These are phyloP conservation scores for Brassica nigra DNA, from an alignment of 345 rosid species.

Conservation along the genomic window DNA sequence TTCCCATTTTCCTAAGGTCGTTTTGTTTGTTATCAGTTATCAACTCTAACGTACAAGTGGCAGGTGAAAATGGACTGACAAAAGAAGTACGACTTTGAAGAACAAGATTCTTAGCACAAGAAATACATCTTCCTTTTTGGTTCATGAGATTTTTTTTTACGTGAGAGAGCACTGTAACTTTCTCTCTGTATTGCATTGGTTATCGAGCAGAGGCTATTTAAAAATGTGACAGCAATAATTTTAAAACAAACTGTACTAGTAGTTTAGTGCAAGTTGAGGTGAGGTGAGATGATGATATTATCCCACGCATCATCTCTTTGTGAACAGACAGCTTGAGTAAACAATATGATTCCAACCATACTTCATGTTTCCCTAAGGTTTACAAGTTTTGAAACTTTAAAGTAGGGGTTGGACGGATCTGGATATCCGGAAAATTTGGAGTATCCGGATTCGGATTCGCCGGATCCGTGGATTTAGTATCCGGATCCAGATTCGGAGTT, in stretches of 20 bases:
- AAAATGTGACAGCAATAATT: constrained; percentile 5
- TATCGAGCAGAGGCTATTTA: constrained; percentile 7
- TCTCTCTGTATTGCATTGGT: constrained; percentile 6
- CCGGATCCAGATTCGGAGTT: no score
- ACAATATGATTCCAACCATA: constrained; percentile 29
- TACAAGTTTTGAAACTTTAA: constrained; percentile 16
- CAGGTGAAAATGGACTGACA: constrained; percentile 16
- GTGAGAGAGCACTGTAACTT: constrained; percentile 7
- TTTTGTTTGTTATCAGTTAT: background rate
- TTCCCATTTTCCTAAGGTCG: constrained; percentile 49
- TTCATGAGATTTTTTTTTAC: background rate
- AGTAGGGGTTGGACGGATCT: no score
- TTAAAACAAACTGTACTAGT: background rate
- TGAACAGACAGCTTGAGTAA: constrained; percentile 30
- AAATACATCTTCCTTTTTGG: background rate
- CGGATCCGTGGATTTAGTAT: no score
- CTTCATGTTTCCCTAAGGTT: constrained; percentile 18
- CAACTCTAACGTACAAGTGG: constrained; percentile 11
- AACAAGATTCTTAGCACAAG: background rate
- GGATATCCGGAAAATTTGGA: no score
- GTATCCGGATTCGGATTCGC: no score
- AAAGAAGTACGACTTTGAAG: constrained; percentile 4
- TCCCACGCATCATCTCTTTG: constrained; percentile 15
- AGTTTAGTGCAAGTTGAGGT: constrained; percentile 27
- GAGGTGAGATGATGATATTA: constrained; percentile 27